Percentiles rank a stretch among this genome's conserved stretches.
These are phyloP conservation scores for Nakazawaea holstii DNA, from an alignment of 805 yeast species.

Conservation along the genomic window DNA sequence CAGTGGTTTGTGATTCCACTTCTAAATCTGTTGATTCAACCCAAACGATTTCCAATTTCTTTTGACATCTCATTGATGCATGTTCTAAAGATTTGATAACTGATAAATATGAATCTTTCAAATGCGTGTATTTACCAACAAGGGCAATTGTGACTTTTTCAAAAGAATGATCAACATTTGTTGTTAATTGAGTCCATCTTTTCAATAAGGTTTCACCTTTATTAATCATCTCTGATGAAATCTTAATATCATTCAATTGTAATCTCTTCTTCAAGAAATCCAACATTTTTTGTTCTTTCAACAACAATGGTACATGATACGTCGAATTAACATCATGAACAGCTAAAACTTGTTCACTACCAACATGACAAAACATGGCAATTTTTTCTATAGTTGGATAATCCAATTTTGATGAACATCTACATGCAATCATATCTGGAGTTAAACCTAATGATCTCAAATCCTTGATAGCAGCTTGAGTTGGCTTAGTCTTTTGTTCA, in stretches of 20 bases:
- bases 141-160: constrained; percentile 91
- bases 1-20: constrained; percentile 53
- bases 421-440: constrained; percentile 97
- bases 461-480: constrained; percentile 98
- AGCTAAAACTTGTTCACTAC: constrained; percentile 95
- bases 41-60: constrained; percentile 87
- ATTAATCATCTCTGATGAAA: constrained; percentile 44
- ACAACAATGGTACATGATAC: constrained; percentile 91
- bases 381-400: constrained; percentile 87
- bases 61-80: constrained; percentile 83
- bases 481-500: constrained; percentile 98
- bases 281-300: constrained; percentile 82
- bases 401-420: constrained; percentile 84
- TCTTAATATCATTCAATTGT: constrained; percentile 41
- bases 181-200: constrained; percentile 79
- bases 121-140: constrained; percentile 95
- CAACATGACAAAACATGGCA: constrained; percentile 99
- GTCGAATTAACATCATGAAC: constrained; percentile 96
- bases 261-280: constrained; percentile 67
- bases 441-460: constrained; percentile 90
- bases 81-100: constrained; percentile 96
- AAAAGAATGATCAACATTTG: constrained; percentile 73
- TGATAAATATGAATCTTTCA: constrained; percentile 91
- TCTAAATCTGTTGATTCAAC: constrained; percentile 93
- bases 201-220: constrained; percentile 65